Evolutionary conservation across 345 rosid genomes (phyloP).

Genomic region (Crucihimalaya himalaica): DNA sequence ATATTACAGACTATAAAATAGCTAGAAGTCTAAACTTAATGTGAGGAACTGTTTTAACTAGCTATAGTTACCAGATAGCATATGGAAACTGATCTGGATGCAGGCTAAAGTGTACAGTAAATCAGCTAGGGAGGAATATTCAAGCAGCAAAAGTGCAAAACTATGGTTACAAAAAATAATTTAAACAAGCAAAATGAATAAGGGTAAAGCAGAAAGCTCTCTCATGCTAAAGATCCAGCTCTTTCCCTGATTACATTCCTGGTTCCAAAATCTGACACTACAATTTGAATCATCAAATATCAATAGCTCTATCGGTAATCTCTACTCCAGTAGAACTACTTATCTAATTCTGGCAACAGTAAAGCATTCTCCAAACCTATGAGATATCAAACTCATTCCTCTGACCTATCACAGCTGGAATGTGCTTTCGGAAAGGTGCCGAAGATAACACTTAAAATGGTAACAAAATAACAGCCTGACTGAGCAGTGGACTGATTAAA

Average conservation of each 20-base stretch:
- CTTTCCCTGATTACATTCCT: not conserved
- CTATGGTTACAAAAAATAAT: not conserved
- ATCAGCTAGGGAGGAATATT: not conserved
- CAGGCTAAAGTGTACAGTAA: not conserved
- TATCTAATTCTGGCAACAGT: not conserved
- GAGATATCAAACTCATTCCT: constrained; percentile 1
- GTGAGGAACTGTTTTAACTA: constrained; percentile 11
- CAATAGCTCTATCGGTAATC: not conserved
- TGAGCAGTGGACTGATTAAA: not conserved
- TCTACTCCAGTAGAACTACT: not conserved
- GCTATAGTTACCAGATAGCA: not conserved
- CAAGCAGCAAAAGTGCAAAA: constrained; percentile 19
- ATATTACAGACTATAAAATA: not conserved
- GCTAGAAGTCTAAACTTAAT: not conserved
- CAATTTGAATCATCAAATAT: not conserved
- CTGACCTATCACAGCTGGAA: not conserved
- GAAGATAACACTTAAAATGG: constrained; percentile 1
- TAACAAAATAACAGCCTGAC: not conserved
- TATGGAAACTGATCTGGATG: constrained; percentile 1
- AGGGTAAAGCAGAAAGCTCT: constrained; percentile 3
- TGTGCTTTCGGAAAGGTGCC: not conserved
- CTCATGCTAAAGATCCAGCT: not conserved
- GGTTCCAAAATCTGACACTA: not conserved
- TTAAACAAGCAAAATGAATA: not conserved
- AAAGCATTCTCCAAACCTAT: not conserved